A percentile compares a stretch with the other conserved stretches of the same genome.
phyloP scores from a whole-genome alignment of 495 filamentous ascomycete genomes.

The Melanomma pulvis-pyrius region DNA sequence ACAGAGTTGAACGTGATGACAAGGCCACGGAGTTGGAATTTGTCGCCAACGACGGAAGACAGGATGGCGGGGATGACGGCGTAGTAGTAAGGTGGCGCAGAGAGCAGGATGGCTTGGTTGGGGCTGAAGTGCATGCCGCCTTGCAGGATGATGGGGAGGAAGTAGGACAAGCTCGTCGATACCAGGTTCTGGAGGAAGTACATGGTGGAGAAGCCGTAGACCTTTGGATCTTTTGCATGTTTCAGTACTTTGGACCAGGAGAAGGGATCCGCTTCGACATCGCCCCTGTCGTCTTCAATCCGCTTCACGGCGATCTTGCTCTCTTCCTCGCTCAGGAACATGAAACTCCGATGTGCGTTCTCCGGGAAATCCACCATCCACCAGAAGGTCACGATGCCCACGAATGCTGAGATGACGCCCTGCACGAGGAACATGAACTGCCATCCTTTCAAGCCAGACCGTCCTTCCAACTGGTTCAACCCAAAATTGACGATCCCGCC shows the following conservation, averaged over 20 bases:
- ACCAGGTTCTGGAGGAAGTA: constrained; percentile 78
- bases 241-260: constrained; percentile 59
- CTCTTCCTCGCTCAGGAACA: constrained; percentile 62
- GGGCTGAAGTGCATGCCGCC: constrained; percentile 71
- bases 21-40: constrained; percentile 64
- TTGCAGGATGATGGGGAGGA: constrained; percentile 70
- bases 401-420: constrained; percentile 62
- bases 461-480: constrained; percentile 65
- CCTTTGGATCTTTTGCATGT: constrained; percentile 67
- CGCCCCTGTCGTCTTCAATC: constrained; percentile 54
- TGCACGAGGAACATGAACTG: constrained; percentile 79
- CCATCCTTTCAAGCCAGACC: constrained; percentile 67
- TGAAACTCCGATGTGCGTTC: constrained; percentile 61
- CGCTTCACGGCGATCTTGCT: constrained; percentile 40
- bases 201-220: constrained; percentile 71
- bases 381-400: constrained; percentile 71
- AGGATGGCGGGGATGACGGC: constrained; percentile 70
- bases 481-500: constrained; percentile 74
- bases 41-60: constrained; percentile 69
- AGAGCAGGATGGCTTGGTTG: constrained; percentile 68
- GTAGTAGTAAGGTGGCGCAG: constrained; percentile 78
- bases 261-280: constrained; percentile 65
- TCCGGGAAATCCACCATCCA: constrained; percentile 86
- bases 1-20: constrained; percentile 75
- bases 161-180: constrained; percentile 66